Evolutionary conservation across 2,329 filamentous ascomycete species (phyloP), one percentile per base, ranked within the genome.

Genomic region (Ceratocystis ficicola): DNA sequence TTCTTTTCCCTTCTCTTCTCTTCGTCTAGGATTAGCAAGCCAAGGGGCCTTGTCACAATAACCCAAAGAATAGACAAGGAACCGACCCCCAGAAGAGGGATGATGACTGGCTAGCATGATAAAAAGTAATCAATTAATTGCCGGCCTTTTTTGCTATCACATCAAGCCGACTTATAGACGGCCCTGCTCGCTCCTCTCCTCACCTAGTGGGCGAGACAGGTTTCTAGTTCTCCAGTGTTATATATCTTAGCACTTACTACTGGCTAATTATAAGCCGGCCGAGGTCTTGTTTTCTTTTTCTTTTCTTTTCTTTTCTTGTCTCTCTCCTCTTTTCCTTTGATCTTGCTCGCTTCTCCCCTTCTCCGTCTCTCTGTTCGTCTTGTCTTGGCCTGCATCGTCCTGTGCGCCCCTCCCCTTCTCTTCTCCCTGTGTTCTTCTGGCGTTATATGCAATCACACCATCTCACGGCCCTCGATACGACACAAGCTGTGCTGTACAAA

Each of bases 81-180:
- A 36, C 32, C 12, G 32, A 3, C 10, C 8, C 30, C 30, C 10
- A 36, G 32, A 36, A 36, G 32, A 36, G 8, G 10, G 10, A 36
- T 36, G 8, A 36, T 36, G 32, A 36, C 32, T 36, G 32, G 32
- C 32, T 3, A 36, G 10, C 32, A 36, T 12, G 32, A 36, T 36
- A 28, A 57, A 57, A 57, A 32, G 30, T 10, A 57, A n/a, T 6
- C 17, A 57, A 57, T 57, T 57, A 57, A 57, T 28, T 28, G 20
- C 52, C 20, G 7, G 52, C 52, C 20, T 57, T 5, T 57, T 32
- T 15, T 32, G 2, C 32, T 36, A 36, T 12, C 32, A 8, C 22
- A 7, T 57, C 52, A 57, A 57, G 52, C 32, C 52, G 52, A 57
- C 52, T 57, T 57, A 57, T 57, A 57, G 52, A 57, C 52, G 52